phyloP scores from a whole-genome alignment of 768 basidiomycete species.

The Phylloporus sp. region DNA sequence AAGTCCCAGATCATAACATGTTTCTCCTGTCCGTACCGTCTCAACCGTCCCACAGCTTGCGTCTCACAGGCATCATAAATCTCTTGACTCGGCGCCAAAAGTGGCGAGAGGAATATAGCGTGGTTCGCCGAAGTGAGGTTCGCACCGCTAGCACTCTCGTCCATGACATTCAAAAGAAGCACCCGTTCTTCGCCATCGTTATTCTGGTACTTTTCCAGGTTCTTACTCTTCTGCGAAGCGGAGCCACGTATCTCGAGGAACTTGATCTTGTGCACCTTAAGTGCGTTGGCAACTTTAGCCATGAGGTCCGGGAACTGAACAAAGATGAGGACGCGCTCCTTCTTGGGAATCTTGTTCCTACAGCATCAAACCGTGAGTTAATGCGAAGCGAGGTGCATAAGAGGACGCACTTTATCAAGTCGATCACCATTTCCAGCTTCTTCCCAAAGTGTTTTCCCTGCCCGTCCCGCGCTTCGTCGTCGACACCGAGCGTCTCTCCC shows the following conservation, averaged over 20 bases:
- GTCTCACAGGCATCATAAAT: conserved; percentile 82
- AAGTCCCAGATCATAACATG: conserved; percentile 80
- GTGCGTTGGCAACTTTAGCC: conserved; percentile 83
- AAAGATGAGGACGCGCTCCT: conserved; percentile 85
- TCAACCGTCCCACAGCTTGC: conserved; percentile 78
- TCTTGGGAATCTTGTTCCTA: conserved; percentile 63
- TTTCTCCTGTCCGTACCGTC: conserved; percentile 78
- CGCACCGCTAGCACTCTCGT: conserved; percentile 90
- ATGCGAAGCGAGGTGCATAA: background rate
- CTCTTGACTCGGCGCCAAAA: conserved; percentile 76
- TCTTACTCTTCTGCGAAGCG: conserved; percentile 72
- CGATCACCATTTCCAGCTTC: conserved; percentile 74
- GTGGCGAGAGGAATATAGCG: conserved; percentile 90
- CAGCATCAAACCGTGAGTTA: background rate
- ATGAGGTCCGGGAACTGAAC: conserved; percentile 95
- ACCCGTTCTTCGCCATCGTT: conserved; percentile 71
- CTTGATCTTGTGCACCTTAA: conserved; percentile 63
- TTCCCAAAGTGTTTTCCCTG: conserved; percentile 73
- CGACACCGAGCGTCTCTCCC: conserved; percentile 71
- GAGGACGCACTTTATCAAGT: conserved; percentile 62
- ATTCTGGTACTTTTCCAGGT: conserved; percentile 82
- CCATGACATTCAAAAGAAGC: conserved; percentile 85
- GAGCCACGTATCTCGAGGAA: conserved; percentile 81
- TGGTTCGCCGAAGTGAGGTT: conserved; percentile 93
- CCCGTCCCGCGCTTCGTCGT: conserved; percentile 70